Conservation (phyloP, 768 basidiomycete genomes). For the Leucosporidium scottii region DNA sequence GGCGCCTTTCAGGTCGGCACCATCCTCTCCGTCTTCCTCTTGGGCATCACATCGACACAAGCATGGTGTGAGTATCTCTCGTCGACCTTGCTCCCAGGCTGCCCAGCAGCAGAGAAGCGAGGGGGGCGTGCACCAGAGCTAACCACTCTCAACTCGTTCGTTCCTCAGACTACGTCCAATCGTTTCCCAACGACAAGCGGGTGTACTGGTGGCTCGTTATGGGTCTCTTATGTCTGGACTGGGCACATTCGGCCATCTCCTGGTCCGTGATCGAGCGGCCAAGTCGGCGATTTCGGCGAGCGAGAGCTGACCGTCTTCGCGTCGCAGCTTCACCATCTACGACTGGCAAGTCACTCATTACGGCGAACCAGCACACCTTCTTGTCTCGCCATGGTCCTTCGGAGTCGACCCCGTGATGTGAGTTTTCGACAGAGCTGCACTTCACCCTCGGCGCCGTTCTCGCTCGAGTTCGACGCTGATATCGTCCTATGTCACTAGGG, state of each 20-base stretch:
- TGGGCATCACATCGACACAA: slow-evolving; percentile 13
- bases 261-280: neutral
- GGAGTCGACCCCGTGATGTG: slow-evolving; percentile 6
- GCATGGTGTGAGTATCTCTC: neutral
- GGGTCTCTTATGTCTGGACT: slow-evolving; percentile 11
- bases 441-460: neutral
- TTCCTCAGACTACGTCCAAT: neutral
- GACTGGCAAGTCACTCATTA: slow-evolving; percentile 16
- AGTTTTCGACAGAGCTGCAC: too few relatives aligned
- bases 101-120: neutral
- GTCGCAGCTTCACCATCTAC: slow-evolving; percentile 13
- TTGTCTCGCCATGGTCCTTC: slow-evolving; percentile 11
- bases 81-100: neutral
- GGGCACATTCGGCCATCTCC: slow-evolving; percentile 8
- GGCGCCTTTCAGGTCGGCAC: slow-evolving; percentile 16
- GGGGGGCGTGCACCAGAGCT: too few relatives aligned
- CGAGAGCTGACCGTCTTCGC: neutral
- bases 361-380: slow-evolving; percentile 6
- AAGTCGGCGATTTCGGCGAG: neutral
- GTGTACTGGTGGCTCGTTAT: slow-evolving; percentile 15
- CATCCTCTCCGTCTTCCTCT: slow-evolving; percentile 11
- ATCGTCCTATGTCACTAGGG: neutral
- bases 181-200: slow-evolving; percentile 9
- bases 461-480: neutral
- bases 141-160: too few relatives aligned